These are phyloP conservation scores for Fusarium miscanthi DNA, from an alignment of 2,329 filamentous ascomycete genomes.

Conservation along the genomic window DNA sequence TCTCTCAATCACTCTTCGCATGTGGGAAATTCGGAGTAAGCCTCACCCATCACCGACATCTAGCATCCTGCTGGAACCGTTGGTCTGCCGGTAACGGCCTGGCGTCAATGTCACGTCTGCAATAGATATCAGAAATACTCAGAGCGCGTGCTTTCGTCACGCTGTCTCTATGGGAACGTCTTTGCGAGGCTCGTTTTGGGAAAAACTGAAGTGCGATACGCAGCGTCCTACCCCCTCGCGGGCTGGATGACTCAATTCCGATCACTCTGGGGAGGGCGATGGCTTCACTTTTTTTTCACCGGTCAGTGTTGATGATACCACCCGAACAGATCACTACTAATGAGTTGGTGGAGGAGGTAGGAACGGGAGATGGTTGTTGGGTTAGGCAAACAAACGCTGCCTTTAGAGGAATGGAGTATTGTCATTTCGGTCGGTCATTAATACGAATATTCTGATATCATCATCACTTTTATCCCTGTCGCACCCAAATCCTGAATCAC, in stretches of 20 bases:
- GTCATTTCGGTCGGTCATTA: conserved; percentile 39
- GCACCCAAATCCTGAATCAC: background rate
- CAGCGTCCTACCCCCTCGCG: conserved; percentile 66
- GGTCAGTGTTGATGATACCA: conserved; percentile 41
- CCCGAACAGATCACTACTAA: conserved; percentile 44
- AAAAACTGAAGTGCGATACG: conserved; percentile 92
- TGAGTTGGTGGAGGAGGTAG: conserved; percentile 2
- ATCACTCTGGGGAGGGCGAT: conserved; percentile 88
- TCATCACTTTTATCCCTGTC: conserved; percentile 9
- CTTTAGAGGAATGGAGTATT: conserved; percentile 28
- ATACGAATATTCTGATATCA: conserved; percentile 22
- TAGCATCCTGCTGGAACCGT: conserved; percentile 25
- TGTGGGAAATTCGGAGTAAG: conserved; percentile 99
- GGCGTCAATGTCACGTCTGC: conserved; percentile 83
- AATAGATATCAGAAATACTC: conserved; percentile 94
- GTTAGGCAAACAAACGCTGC: background rate
- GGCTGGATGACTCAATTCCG: conserved; percentile 82
- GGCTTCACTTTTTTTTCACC: conserved; percentile 53
- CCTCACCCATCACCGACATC: conserved; percentile 64
- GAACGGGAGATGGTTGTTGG: background rate
- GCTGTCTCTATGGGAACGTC: conserved; percentile 83
- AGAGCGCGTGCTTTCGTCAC: conserved; percentile 53
- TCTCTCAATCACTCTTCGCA: conserved; percentile 60
- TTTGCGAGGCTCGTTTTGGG: conserved; percentile 86
- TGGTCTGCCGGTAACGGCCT: conserved; percentile 86